Base-by-base conservation (phyloP, 1,139 yeast genomes). In the Scheffersomyces insectosa region DNA sequence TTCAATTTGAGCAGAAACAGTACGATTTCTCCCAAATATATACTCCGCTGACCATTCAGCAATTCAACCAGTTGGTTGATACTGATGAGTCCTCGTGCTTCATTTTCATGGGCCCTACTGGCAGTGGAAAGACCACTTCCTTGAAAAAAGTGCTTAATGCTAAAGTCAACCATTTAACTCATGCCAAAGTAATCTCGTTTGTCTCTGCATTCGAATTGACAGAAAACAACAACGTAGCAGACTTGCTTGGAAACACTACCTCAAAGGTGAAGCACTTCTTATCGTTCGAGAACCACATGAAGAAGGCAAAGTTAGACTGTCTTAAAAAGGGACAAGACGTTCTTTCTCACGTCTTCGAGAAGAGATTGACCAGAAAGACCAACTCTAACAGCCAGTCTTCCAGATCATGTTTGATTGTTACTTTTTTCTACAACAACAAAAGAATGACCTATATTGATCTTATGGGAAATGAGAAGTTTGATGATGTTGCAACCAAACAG, bases 61-160 rank as follows among this genome's bases (percentile, higher is more conserved):
- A 48, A 4, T 57, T 46, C 42, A 41, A 45, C 5, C 49, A 53
- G 15, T 48, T 54, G 15, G 42, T 59, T 5, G 45, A 47, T 13
- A 41, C 40, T 33, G 39, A 34, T 8, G 32, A 33, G 14, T 49
- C 54, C 13, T 42, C 55, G 3, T 60, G 62, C 42, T 47, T 53
- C 28, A 55, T 66, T 10, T 62, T 66, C 38, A 57, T 66, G 52
- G 72, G 71, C 1, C 70, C 72, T 9, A 64, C 68, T 1, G 68
- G 63, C 12, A 59, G 68, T 40, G 72, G 72, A 8, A 68, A 67
- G 46, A 67, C 72, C 8, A 63, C 70, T 25, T 55, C 62, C 28
- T 47, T 67, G 33, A 45, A 50, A 23, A 52, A 54, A 25, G 47
- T 59, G 11, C 42, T 56, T 6, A 32, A 38, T 8, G 41, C 49